phyloP scores from a whole-genome alignment of 306 rosid species.

The cucumber (Cucumis sativus) region Cucumber_9930_V3 NC_026660.2:23704001-23704500 shows the following conservation, averaged over 20 bases:
- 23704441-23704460: no score
- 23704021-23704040: slow-evolving; percentile 25
- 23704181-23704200: slow-evolving; percentile 51
- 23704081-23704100: slow-evolving; percentile 79
- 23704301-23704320: slow-evolving; percentile 5
- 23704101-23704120: slow-evolving; percentile 45
- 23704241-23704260: slow-evolving; percentile 81
- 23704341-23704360: neutral
- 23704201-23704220: slow-evolving; percentile 88
- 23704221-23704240: slow-evolving; percentile 81
- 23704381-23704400: neutral
- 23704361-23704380: neutral
- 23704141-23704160: slow-evolving; percentile 60
- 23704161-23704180: slow-evolving; percentile 56
- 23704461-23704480: no score
- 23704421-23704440: neutral
- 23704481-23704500: neutral
- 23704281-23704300: slow-evolving; percentile 74
- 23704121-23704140: slow-evolving; percentile 68
- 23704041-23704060: slow-evolving; percentile 46
- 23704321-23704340: neutral
- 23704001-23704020: slow-evolving; percentile 34
- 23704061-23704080: slow-evolving; percentile 56
- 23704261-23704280: slow-evolving; percentile 62
- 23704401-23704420: neutral